Percentiles rank a stretch among this genome's conserved stretches.
These are phyloP conservation scores for Fusarium compactum DNA, from an alignment of 2,329 filamentous ascomycete species.

Conservation along the genomic window DNA sequence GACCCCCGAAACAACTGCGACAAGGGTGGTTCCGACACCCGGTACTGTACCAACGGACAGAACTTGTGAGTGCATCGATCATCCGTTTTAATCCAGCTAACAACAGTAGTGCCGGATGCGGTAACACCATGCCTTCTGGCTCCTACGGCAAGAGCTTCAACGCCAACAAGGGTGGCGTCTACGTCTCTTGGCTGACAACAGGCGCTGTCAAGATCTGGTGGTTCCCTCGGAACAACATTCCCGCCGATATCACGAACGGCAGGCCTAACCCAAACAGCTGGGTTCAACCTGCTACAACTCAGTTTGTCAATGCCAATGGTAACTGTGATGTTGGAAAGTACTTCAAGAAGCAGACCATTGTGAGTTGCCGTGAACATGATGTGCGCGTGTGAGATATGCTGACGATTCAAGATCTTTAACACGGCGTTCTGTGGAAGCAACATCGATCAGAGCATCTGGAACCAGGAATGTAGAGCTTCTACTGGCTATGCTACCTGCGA, in stretches of 20 bases:
- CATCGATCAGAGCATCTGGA: slow-evolving; percentile 14
- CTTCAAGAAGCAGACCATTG: slow-evolving; percentile 29
- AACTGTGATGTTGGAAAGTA: slow-evolving; percentile 30
- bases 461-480: slow-evolving; percentile 19
- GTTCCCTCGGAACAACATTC: slow-evolving; percentile 21
- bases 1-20: slow-evolving; percentile 17
- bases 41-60: not conserved
- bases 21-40: slow-evolving; percentile 2
- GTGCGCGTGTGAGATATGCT: not conserved
- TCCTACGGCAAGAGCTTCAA: slow-evolving; percentile 27
- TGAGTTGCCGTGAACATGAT: not conserved
- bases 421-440: slow-evolving; percentile 22
- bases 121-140: slow-evolving; percentile 21
- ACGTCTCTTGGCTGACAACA: slow-evolving; percentile 21
- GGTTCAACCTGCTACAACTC: slow-evolving; percentile 14
- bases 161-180: slow-evolving; percentile 13
- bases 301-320: slow-evolving; percentile 25
- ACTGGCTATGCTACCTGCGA: slow-evolving; percentile 21
- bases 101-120: not conserved
- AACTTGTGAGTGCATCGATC: slow-evolving; percentile 2
- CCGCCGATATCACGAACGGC: slow-evolving; percentile 9
- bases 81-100: not conserved
- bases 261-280: slow-evolving; percentile 22
- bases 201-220: slow-evolving; percentile 25
- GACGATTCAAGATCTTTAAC: slow-evolving; percentile 13